Evolutionary conservation across 306 rosid genomes (phyloP).

Genomic region (Clitoria ternatea): DNA sequence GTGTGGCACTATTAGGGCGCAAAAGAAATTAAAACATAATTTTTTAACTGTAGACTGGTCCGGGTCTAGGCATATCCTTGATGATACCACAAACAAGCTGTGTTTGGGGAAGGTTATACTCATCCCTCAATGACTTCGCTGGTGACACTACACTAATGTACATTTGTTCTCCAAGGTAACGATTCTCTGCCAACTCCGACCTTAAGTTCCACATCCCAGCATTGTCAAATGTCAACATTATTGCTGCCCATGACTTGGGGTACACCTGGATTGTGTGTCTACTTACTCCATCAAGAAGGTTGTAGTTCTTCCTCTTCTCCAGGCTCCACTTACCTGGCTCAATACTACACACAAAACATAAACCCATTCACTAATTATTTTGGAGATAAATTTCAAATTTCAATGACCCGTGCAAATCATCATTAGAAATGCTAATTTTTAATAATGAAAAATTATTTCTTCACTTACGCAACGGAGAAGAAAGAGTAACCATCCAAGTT

Average conservation of each 20-base stretch:
- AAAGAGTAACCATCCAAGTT: constrained; percentile 68
- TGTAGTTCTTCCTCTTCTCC: constrained; percentile 49
- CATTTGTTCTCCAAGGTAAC: constrained; percentile 64
- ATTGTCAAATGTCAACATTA: constrained; percentile 58
- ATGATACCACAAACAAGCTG: constrained; percentile 50
- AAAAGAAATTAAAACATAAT: background rate
- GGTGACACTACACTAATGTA: constrained; percentile 47
- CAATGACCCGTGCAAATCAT: no score
- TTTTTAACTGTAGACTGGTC: constrained; percentile 3
- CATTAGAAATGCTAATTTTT: no score
- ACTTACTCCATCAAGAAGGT: constrained; percentile 75
- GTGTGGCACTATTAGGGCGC: no score
- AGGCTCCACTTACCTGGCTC: constrained; percentile 82
- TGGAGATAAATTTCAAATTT: no score
- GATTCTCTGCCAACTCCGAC: constrained; percentile 49
- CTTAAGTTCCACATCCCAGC: constrained; percentile 78
- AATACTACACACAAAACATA: constrained; percentile 5
- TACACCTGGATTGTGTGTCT: constrained; percentile 71
- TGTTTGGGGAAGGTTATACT: constrained; percentile 53
- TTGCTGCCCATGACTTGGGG: constrained; percentile 68
- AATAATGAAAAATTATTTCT: no score
- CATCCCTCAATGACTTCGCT: constrained; percentile 48
- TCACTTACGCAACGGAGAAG: constrained; percentile 63
- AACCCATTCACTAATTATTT: no score
- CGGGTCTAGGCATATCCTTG: constrained; percentile 47